phyloP scores from a whole-genome alignment of 2,329 filamentous ascomycete species.

The Calonectria pauciramosa region DNA sequence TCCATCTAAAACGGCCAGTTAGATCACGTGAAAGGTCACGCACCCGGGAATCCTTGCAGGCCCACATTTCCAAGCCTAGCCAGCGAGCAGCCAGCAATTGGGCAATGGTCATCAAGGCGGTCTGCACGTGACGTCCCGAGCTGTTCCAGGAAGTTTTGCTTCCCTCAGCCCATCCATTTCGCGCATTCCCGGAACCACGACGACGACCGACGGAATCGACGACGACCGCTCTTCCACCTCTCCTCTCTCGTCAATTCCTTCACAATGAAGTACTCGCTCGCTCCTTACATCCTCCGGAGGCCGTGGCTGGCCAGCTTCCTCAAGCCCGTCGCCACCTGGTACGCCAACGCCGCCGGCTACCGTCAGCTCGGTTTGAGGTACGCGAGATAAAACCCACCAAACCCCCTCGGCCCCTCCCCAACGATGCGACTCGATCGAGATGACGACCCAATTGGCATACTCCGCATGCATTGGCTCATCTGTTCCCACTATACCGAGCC shows the following conservation, averaged over 20 bases:
- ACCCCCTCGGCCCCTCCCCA: conserved; percentile 12
- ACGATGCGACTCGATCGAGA: conserved; percentile 18
- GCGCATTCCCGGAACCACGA: conserved; percentile 49
- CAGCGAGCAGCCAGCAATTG: conserved; percentile 36
- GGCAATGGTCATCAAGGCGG: conserved; percentile 45
- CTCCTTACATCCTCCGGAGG: conserved; percentile 83
- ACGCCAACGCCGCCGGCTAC: conserved; percentile 90
- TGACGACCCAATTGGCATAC: conserved; percentile 37
- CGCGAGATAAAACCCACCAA: conserved; percentile 41
- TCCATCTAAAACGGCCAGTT: conserved; percentile 1
- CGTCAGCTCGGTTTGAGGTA: conserved; percentile 93
- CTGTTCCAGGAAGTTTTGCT: conserved; percentile 49
- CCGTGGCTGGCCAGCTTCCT: conserved; percentile 86
- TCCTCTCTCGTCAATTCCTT: conserved; percentile 47
- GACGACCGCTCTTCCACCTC: conserved; percentile 27
- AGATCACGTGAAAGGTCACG: conserved; percentile 30
- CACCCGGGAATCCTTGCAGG: not conserved
- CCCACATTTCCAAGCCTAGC: conserved; percentile 23
- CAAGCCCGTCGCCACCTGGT: conserved; percentile 89
- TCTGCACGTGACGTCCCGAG: conserved; percentile 52
- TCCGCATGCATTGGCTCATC: not conserved
- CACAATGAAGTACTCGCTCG: conserved; percentile 79
- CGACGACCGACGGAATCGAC: conserved; percentile 32
- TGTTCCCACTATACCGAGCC: not conserved
- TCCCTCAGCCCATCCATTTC: conserved; percentile 52